Base-by-base conservation (phyloP, 345 rosid genomes). In the Fremontodendron californicum region DNA sequence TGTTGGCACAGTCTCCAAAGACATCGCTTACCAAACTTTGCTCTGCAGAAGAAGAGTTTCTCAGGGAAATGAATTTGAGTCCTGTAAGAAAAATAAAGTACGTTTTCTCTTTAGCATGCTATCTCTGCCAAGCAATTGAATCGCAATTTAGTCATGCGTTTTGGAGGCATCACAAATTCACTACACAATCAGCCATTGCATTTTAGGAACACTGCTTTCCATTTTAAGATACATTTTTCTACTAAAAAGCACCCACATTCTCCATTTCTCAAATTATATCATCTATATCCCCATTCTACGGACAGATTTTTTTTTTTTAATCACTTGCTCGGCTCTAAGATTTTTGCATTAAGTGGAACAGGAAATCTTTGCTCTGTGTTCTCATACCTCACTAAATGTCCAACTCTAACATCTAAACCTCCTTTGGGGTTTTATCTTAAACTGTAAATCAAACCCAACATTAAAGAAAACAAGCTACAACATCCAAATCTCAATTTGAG, bases 11-110 rank as follows among this genome's bases (percentile, higher is more conserved):
- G n/a, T 42, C 72, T 6, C 48, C 35, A 16, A 65, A 42, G 42
- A 69, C 39, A 71, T 4, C 13, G 42, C 76, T 67, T 73, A 86
- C 91, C 88, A 61, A 71, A 75, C 70, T 82, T 83, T 49, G 82
- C 83, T 70, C 58, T 85, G 81, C 84, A 82, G 35, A 81, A 71
- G 71, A 82, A 76, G 69, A 81, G 75, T 79, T 83, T 86, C 37
- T 33, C 74, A 0, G 83, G 81, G 29, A 78, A 81, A 16, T 40
- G 73, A 69, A 74, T 57, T 49, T 21, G 81, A 46, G 13, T 63
- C 80, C 89, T 87, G 84, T 43, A 27, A 43, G 46, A 45, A 65
- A 70, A 65, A 58, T 9, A 62, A 60, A 66, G 15, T 2, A 42
- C 19, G 9, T 33, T 46, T 0, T 29, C 46, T 63, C 55, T 21